Conservation (phyloP, 345 rosid species). For the Abelmoschus esculentus region DNA sequence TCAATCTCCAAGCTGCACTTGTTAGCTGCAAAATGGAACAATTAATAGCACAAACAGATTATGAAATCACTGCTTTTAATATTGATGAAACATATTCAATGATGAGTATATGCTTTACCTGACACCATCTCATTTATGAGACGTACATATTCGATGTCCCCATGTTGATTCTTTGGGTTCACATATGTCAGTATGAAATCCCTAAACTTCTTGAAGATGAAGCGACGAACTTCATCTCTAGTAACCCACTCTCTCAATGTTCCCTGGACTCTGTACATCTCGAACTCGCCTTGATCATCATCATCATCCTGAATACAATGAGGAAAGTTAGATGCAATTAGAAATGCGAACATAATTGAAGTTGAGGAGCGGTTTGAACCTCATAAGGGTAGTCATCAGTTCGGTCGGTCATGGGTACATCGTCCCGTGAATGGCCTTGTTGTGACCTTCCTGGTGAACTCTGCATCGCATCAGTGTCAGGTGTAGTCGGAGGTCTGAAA, state of each 20-base stretch:
- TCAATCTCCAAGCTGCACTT: constrained; percentile 90
- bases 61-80: not conserved
- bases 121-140: constrained; percentile 84
- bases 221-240: constrained; percentile 91
- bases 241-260: constrained; percentile 95
- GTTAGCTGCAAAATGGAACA: constrained; percentile 55
- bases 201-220: constrained; percentile 79
- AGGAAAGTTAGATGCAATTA: not conserved
- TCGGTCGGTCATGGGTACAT: not conserved
- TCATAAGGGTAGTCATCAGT: not conserved
- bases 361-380: not conserved
- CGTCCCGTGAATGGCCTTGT: not conserved
- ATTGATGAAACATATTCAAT: not conserved
- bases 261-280: constrained; percentile 92
- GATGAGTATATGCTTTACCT: constrained; percentile 38
- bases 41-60: not conserved
- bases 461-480: not conserved
- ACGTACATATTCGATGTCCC: constrained; percentile 69
- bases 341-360: not conserved
- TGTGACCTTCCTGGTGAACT: not conserved
- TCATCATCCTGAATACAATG: constrained; percentile 49
- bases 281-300: constrained; percentile 70
- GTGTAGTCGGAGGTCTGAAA: not conserved
- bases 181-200: constrained; percentile 77
- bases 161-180: constrained; percentile 58